Percentiles rank a stretch among this genome's conserved stretches.
These are phyloP conservation scores for Torrubiellomyces zombiae DNA, from an alignment of 2,329 filamentous ascomycete species.

Conservation along the genomic window DNA sequence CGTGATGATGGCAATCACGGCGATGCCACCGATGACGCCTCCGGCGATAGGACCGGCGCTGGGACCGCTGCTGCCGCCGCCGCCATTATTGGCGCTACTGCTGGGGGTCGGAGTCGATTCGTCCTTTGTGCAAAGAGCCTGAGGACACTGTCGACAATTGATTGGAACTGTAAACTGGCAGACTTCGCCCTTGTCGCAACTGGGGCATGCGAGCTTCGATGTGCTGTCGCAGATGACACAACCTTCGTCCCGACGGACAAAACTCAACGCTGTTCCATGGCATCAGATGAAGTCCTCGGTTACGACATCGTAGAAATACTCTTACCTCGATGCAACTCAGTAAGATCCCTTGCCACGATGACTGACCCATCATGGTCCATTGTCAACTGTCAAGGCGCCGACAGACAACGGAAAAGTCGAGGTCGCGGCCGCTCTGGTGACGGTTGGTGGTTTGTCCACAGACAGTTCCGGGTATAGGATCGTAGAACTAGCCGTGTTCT, in stretches of 20 bases:
- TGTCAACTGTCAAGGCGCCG: neutral
- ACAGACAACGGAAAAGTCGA: slow-evolving; percentile 6
- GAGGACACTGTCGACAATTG: slow-evolving; percentile 29
- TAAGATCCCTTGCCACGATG: slow-evolving; percentile 11
- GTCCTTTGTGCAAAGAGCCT: slow-evolving; percentile 26
- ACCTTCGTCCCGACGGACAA: slow-evolving; percentile 22
- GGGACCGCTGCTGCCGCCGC: slow-evolving; percentile 26
- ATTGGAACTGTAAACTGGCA: slow-evolving; percentile 29
- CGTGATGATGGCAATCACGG: slow-evolving; percentile 54
- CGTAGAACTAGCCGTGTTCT: too few relatives aligned
- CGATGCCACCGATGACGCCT: slow-evolving; percentile 73
- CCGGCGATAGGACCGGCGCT: slow-evolving; percentile 80
- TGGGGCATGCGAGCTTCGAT: slow-evolving; percentile 26
- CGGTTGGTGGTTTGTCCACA: too few relatives aligned
- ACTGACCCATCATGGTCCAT: slow-evolving; percentile 5
- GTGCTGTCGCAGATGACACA: slow-evolving; percentile 30
- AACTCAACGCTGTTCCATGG: slow-evolving; percentile 11
- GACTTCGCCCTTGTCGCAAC: slow-evolving; percentile 21
- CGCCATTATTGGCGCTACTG: slow-evolving; percentile 5
- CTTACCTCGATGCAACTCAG: slow-evolving; percentile 14
- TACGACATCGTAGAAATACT: slow-evolving; percentile 9
- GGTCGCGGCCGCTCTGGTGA: too few relatives aligned
- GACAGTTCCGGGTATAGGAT: too few relatives aligned
- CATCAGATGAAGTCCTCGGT: slow-evolving; percentile 1
- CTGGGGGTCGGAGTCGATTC: slow-evolving; percentile 5